Evolutionary conservation across 768 basidiomycete genomes (phyloP).

Genomic region (Xerocomus spinulosus): DNA sequence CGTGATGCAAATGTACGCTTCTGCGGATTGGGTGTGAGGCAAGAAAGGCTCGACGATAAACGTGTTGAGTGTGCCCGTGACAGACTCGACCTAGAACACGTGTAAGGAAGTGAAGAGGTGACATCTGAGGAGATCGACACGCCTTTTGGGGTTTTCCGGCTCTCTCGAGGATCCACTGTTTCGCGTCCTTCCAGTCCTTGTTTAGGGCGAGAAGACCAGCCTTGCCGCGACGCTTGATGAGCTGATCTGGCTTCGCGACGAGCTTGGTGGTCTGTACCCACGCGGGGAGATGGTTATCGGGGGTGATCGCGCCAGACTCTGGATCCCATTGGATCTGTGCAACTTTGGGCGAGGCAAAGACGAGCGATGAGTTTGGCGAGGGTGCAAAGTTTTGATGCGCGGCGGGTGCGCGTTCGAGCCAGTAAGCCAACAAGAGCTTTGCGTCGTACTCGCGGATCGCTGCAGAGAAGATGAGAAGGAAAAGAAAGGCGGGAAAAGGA

Average conservation of each 20-base stretch:
- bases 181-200: slow-evolving; percentile 87
- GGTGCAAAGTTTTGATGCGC: slow-evolving; percentile 60
- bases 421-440: slow-evolving; percentile 95
- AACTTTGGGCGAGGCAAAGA: slow-evolving; percentile 69
- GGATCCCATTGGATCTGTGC: slow-evolving; percentile 88
- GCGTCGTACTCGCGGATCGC: slow-evolving; percentile 98
- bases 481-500: not conserved
- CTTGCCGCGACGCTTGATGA: slow-evolving; percentile 99
- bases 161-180: slow-evolving; percentile 77
- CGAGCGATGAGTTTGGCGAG: slow-evolving; percentile 35
- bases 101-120: slow-evolving; percentile 13
- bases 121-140: slow-evolving; percentile 8
- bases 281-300: slow-evolving; percentile 58
- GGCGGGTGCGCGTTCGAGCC: slow-evolving; percentile 86
- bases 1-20: slow-evolving; percentile 98
- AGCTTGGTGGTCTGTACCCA: slow-evolving; percentile 86
- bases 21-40: slow-evolving; percentile 88
- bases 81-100: slow-evolving; percentile 70
- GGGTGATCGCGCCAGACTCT: slow-evolving; percentile 54
- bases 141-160: slow-evolving; percentile 92
- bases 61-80: slow-evolving; percentile 92
- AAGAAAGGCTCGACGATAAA: slow-evolving; percentile 99
- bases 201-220: slow-evolving; percentile 92
- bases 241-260: slow-evolving; percentile 95
- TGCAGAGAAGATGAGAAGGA: slow-evolving; percentile 22